phyloP scores from a whole-genome alignment of 176 grass and related monocot genomes.

The Puya raimondii region DNA sequence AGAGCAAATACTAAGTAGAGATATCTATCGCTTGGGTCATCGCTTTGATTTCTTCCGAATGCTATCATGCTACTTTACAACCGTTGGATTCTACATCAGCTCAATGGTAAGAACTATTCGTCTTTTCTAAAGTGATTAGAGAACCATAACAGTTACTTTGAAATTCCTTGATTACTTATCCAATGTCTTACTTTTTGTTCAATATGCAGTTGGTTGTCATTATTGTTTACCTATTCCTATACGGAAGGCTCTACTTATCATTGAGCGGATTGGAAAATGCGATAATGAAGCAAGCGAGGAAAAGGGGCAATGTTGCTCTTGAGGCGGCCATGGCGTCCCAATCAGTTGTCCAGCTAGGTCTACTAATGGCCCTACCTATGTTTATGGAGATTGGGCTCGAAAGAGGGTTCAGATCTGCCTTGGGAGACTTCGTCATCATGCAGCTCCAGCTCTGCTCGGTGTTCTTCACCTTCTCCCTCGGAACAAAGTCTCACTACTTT shows the following conservation, averaged over 20 bases:
- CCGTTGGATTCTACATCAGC: slow-evolving; percentile 85
- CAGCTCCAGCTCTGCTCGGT: slow-evolving; percentile 80
- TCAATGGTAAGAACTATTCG: slow-evolving; percentile 52
- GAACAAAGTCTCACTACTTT: slow-evolving; percentile 84
- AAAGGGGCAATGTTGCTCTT: slow-evolving; percentile 58
- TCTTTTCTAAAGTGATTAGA: neutral
- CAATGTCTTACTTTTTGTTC: slow-evolving; percentile 15
- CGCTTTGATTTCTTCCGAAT: slow-evolving; percentile 91
- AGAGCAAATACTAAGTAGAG: slow-evolving; percentile 79
- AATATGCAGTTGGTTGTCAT: slow-evolving; percentile 62
- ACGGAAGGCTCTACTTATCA: slow-evolving; percentile 80
- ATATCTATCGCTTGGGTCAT: slow-evolving; percentile 76
- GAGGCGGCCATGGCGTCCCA: slow-evolving; percentile 84
- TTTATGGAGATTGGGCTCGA: slow-evolving; percentile 89
- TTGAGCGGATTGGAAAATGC: slow-evolving; percentile 67
- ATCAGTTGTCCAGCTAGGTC: slow-evolving; percentile 72
- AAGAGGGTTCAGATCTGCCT: slow-evolving; percentile 65
- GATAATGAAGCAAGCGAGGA: slow-evolving; percentile 70
- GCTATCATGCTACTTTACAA: slow-evolving; percentile 82
- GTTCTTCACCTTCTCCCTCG: slow-evolving; percentile 84
- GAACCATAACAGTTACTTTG: slow-evolving; percentile 6
- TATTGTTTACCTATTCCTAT: slow-evolving; percentile 77
- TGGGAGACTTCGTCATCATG: slow-evolving; percentile 75
- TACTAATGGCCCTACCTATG: slow-evolving; percentile 88
- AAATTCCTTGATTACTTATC: neutral